phyloP scores from a whole-genome alignment of 495 filamentous ascomycete species.

The Penicillium malachiteum region DNA sequence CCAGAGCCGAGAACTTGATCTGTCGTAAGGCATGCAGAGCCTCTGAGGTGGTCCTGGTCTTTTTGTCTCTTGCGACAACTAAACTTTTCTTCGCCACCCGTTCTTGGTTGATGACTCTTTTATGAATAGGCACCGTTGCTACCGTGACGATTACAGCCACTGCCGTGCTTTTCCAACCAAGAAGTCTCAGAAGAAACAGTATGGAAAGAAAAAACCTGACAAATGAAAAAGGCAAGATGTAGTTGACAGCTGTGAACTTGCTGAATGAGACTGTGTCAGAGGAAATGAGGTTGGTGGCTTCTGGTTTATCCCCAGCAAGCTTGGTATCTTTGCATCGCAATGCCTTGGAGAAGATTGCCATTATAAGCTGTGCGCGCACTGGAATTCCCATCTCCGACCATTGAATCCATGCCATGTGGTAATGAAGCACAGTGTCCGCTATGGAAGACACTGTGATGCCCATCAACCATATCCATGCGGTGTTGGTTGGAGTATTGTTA shows the following conservation, averaged over 20 bases:
- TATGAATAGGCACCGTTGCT: not conserved
- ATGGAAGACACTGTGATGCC: not conserved
- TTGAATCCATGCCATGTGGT: not conserved
- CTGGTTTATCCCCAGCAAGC: not conserved
- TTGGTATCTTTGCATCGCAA: not conserved
- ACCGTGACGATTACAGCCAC: not conserved
- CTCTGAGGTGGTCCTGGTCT: not conserved
- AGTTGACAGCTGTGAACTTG: not conserved
- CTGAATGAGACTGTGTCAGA: not conserved
- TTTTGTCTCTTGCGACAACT: not conserved
- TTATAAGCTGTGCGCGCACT: not conserved
- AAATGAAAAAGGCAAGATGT: not conserved
- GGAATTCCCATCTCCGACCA: slow-evolving; percentile 1
- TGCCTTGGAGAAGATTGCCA: not conserved
- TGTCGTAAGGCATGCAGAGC: not conserved
- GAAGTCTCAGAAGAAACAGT: not conserved
- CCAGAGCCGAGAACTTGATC: not conserved
- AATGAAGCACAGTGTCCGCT: not conserved
- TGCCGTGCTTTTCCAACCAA: not conserved
- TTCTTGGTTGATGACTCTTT: not conserved
- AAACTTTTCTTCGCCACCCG: not conserved
- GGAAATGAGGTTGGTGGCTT: not conserved
- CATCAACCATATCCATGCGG: not conserved
- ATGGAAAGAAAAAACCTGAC: not conserved
- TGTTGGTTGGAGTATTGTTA: not conserved